Evolutionary conservation across 1,284 basidiomycete species (phyloP), one percentile per base, ranked within the genome.

Genomic region (Ustilago trichophora): DNA sequence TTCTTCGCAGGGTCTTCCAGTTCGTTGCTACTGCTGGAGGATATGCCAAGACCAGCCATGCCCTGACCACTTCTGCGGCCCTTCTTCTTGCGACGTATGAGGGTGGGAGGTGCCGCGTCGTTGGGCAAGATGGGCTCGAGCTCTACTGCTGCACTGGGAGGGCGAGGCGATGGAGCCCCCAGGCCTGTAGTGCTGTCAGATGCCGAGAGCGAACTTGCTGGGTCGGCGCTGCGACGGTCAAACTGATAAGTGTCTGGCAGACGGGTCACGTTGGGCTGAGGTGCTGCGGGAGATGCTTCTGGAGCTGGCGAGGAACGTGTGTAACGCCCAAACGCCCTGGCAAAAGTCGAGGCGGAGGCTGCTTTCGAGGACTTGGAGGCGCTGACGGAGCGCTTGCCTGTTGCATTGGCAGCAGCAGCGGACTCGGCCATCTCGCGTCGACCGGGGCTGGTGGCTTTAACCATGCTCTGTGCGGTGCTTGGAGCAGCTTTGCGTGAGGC

Each of bases 41-140:
- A 36, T 15, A 50, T 53, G 42, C 64, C 24, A 77, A 82, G 12
- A 82, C 72, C 29, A 82, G 72, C 11, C 2, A 47, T 6, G 4
- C 43, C 33, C 11, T 18, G n/a, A n/a, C n/a, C 33, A 29, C 54
- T 62, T 37, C 58, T 58, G 9, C 54, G 31, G 15, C 51, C 51
- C 41, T 66, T 71, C 21, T 46, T 62, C 38, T 46, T 65, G 33
- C 62, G 62, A 9, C 56, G 55, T 9, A 62, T 33, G 24, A 87
- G 82, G 0, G 86, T 86, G 0, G 95, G 95, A 1, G 95, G 94
- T 69, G 92, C 90, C 7, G 89, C 86, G 25, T 87, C 90, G 10
- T 87, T 88, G 0, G 92, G 91, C 21, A 95, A 90, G 72, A 98
- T 96, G 1, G 91, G 90, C 57, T 93, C 90, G 9, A 98, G 85